Evolutionary conservation across 148 eudicot species (phyloP), one percentile per base, ranked within the genome.

Genomic region (Fagopyrum tataricum): DNA sequence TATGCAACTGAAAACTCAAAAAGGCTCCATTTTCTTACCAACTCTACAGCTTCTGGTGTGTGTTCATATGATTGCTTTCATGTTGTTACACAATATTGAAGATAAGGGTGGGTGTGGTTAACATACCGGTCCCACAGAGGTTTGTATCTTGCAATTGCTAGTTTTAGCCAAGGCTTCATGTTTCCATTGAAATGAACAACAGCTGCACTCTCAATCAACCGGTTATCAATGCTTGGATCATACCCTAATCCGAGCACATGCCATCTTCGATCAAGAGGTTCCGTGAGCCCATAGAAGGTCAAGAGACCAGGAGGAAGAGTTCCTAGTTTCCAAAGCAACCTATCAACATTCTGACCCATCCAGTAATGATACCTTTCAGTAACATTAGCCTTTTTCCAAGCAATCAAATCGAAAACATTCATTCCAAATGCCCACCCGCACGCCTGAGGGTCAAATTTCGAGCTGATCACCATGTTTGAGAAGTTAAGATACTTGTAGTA

Each of bases 361-460:
- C 76, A 74, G 44, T 74, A 74, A 64, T 74, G 76, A 23, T 74
- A 74, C 4, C 71, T 59, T 49, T 3, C 7, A 9, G 76, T 74
- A 23, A 64, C 71, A 39, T 74, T 64, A 7, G 41, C 76, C 46
- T 64, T 74, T 47, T 44, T 74, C 76, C 76, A 74, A 2, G 76
- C 70, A 21, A 74, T 47, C 76, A 74, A 74, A 14, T 74, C 76
- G 21, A 74, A 74, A 4, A 74, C 76, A 10, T 74, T 74, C 71
- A 74, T 61, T 18, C 76, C 76, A 44, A 74, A 74, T 6, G 76
- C 76, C 76, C 76, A 74, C 26, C 76, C 76, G 11, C 76, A 74
- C 2, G 76, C 76, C 56, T 74, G 76, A 11, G 76, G 71, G 31
- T 74, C 76, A 47, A 74, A 74, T 56, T 74, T 74, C 18, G 76